phyloP scores from a whole-genome alignment of 805 yeast genomes.

The Priceomyces fermenticarens region DNA sequence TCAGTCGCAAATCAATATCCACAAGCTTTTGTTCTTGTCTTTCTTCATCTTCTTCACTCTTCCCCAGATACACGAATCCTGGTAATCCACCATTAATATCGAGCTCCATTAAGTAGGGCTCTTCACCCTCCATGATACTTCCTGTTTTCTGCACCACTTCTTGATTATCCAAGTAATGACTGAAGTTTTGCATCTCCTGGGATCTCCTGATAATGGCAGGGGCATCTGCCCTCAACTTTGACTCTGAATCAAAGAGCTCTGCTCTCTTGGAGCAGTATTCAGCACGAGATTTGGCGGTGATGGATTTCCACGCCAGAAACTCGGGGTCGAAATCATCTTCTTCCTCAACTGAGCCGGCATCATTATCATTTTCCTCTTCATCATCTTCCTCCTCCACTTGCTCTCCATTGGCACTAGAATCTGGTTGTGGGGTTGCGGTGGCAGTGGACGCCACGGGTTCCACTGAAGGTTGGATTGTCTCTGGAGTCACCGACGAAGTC shows the following conservation, averaged over 20 bases:
- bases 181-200: slow-evolving; percentile 62
- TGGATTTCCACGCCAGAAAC: slow-evolving; percentile 76
- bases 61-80: slow-evolving; percentile 51
- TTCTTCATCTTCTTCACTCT: slow-evolving; percentile 42
- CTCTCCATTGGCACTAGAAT: slow-evolving; percentile 8
- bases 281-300: slow-evolving; percentile 76
- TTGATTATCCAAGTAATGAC: slow-evolving; percentile 39
- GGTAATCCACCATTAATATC: slow-evolving; percentile 84
- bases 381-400: slow-evolving; percentile 36
- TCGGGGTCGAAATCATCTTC: slow-evolving; percentile 75
- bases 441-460: slow-evolving; percentile 2
- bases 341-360: slow-evolving; percentile 43
- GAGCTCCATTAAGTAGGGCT: slow-evolving; percentile 73
- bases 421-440: slow-evolving; percentile 11
- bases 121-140: slow-evolving; percentile 52
- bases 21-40: slow-evolving; percentile 33
- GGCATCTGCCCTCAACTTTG: slow-evolving; percentile 59
- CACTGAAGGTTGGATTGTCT: slow-evolving; percentile 5
- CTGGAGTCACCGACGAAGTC: slow-evolving; percentile 14
- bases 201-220: slow-evolving; percentile 68
- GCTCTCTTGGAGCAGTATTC: slow-evolving; percentile 69
- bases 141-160: slow-evolving; percentile 41
- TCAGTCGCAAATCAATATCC: slow-evolving; percentile 28
- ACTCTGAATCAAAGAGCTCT: slow-evolving; percentile 56
- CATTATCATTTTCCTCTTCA: slow-evolving; percentile 41